phyloP scores from a whole-genome alignment of 768 basidiomycete species.

The Rhizopogon vinicolor region DNA sequence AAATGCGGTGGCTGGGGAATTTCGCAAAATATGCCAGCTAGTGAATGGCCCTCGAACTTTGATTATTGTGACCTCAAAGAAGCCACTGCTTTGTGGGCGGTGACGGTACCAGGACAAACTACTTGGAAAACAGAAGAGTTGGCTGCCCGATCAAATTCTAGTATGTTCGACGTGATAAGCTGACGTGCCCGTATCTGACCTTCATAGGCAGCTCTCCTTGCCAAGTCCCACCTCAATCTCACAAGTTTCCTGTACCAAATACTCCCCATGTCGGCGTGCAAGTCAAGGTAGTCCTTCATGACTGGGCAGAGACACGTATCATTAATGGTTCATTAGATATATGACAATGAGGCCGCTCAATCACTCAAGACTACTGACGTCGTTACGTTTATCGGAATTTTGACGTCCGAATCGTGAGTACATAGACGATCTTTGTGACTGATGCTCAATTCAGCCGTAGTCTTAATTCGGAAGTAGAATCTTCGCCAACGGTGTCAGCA shows the following conservation, averaged over 20 bases:
- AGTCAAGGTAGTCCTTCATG: constrained; percentile 48
- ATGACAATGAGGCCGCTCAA: constrained; percentile 41
- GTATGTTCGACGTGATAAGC: constrained; percentile 10
- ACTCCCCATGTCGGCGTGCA: constrained; percentile 62
- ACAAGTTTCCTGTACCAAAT: constrained; percentile 62
- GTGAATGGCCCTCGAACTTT: constrained; percentile 13
- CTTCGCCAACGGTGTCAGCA: constrained; percentile 46
- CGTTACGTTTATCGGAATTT: constrained; percentile 69
- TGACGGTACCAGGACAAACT: constrained; percentile 66
- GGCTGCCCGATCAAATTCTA: constrained; percentile 11
- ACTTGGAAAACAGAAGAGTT: constrained; percentile 45
- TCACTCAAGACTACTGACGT: constrained; percentile 58
- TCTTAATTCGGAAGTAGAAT: constrained; percentile 32
- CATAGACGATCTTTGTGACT: neutral
- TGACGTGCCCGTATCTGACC: neutral
- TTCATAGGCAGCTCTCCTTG: constrained; percentile 18
- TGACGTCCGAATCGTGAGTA: constrained; percentile 60
- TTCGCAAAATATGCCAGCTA: constrained; percentile 23
- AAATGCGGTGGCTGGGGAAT: constrained; percentile 77
- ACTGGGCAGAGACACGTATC: neutral
- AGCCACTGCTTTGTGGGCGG: constrained; percentile 65
- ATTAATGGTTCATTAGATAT: constrained; percentile 41
- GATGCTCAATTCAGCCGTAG: constrained; percentile 21
- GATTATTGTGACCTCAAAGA: constrained; percentile 55
- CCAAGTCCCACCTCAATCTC: constrained; percentile 30